Evolutionary conservation across 495 filamentous ascomycete species (phyloP), one percentile per base, ranked within the genome.

Genomic region (Chaetomidium leptoderma): DNA sequence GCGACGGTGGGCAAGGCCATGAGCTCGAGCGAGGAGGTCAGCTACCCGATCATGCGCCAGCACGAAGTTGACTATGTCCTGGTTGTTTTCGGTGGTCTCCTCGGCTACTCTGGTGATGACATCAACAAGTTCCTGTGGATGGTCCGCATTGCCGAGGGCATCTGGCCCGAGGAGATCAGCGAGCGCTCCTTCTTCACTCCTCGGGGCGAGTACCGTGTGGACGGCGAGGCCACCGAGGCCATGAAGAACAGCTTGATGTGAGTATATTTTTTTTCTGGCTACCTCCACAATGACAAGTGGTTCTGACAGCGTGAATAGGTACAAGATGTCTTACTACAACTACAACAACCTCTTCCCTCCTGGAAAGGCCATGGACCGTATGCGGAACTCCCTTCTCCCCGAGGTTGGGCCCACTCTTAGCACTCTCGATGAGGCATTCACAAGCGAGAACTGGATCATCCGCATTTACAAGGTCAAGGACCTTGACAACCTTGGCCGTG

Each of bases 61-160:
- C 95, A 99, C 68, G 95, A 99, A 72, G 95, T 99, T 11, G 92
- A 97, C 72, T 99, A 99, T 65, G 90, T 99, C 46, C 81, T 99
- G 46, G 85, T 99, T 26, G 95, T 99, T 53, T 99, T 97, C 67
- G 95, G 95, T 66, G 95, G 90, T 62, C 81, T 99, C 46, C 78
- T 99, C 21, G 95, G 95, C 57, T 99, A 99, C 76, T 96, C 91
- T n/a, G 95, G 95, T 47, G 95, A 99, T 67, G 95, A 99, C 68
- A 95, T 99, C 81, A 99, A 99, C 78, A 99, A 99, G 77, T 99
- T 99, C 81, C 76, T 99, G 57, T 99, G 95, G 95, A 99, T 99
- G 95, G 93, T 99, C 53, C 84, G 95, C 68, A 99, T 99, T 63
- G 93, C 95, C 37, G 95, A 97, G 73, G 95, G 95, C 61, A 96